Evolutionary conservation across 2,329 filamentous ascomycete species (phyloP).

Genomic region (Claviceps sp.): DNA sequence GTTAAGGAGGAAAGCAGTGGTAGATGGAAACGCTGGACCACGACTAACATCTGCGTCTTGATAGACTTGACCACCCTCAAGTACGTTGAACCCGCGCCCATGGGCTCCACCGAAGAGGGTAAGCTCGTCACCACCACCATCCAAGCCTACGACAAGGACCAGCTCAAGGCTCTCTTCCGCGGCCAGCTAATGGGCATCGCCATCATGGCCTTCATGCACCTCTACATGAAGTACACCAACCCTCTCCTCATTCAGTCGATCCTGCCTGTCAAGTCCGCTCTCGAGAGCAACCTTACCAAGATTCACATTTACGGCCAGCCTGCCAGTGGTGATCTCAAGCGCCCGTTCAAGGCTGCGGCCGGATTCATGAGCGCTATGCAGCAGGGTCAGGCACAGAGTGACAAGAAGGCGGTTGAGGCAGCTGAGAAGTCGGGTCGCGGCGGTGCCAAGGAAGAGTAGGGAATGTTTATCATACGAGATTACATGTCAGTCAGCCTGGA

Average conservation of each 20-base stretch:
- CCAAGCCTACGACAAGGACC: conserved; percentile 82
- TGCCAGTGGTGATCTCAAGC: conserved; percentile 79
- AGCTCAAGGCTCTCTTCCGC: conserved; percentile 77
- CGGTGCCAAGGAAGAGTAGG: conserved; percentile 59
- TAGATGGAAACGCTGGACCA: background rate
- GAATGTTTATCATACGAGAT: background rate
- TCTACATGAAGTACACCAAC: conserved; percentile 99
- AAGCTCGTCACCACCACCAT: conserved; percentile 95
- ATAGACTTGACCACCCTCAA: conserved; percentile 93
- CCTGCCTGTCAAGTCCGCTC: conserved; percentile 87
- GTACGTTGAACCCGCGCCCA: conserved; percentile 89
- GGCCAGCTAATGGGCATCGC: conserved; percentile 87
- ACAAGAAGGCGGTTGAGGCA: conserved; percentile 76
- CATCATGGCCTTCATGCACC: conserved; percentile 98
- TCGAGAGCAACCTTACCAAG: conserved; percentile 94
- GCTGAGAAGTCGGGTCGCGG: conserved; percentile 63
- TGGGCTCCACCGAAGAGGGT: conserved; percentile 87
- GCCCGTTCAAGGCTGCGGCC: conserved; percentile 79
- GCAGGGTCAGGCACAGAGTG: conserved; percentile 66
- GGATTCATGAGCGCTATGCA: conserved; percentile 74
- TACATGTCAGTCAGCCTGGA: background rate
- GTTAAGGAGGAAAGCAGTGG: background rate
- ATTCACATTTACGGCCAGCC: conserved; percentile 83
- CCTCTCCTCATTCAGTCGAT: conserved; percentile 97
- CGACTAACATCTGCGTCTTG: background rate